Base-by-base conservation (phyloP, 805 yeast species). In the Candida orba region DNA sequence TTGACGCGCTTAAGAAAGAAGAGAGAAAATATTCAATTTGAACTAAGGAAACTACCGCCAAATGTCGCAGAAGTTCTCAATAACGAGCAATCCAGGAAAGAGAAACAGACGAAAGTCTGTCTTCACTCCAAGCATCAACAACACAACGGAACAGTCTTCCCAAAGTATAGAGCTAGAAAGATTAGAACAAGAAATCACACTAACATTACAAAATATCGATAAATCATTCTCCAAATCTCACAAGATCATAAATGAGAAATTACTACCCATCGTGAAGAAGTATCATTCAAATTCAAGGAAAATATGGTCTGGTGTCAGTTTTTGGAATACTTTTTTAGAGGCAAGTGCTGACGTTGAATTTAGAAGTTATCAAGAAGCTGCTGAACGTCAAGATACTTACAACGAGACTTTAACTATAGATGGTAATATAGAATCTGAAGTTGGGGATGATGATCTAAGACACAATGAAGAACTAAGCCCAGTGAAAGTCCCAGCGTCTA, bases 271-370 rank as follows among this genome's bases (percentile, higher is more conserved):
- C 12, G 72, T 88, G 20, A 73, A 76, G 49, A 67, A 70, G 37
- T 86, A 84, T 55, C 76, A 82, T 17, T 54, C 58, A 13, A 74
- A 75, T 34, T 77, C 87, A 13, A 73, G 69, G 35, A 68, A 74
- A 29, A 77, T 85, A 4, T 79, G 88, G 82, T 64, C 70, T 27
- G 81, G 81, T 43, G 79, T 78, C 7, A 73, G 75, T 44, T 85
- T 86, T 62, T 81, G 95, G 82, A 85, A 85, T 56, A 73, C 74
- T 29, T 82, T 88, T 62, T 76, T 87, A 53, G 95, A 88, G 56
- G 75, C 79, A 38, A 75, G 86, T 25, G 89, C 88, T 2, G 75
- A 78, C 54, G 84, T 82, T 22, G 76, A 79, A 48, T 61, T 83
- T 31, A 61, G 73, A 30, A 73, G 78, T 25, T 72, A 72, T 48